Evolutionary conservation across 495 filamentous ascomycete genomes (phyloP).

Genomic region (Penicillium taxi): DNA sequence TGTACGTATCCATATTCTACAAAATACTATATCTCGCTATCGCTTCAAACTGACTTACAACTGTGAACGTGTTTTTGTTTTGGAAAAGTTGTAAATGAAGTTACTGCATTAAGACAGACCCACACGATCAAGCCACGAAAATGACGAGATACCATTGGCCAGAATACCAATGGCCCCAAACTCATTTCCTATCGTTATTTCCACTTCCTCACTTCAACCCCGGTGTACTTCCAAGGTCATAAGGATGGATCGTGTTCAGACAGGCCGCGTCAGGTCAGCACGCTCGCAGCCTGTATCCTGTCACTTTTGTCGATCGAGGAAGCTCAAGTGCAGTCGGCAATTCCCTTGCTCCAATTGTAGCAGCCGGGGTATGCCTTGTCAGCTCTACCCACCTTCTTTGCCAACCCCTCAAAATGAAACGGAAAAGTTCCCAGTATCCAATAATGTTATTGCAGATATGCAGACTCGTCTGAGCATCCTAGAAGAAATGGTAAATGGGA

Average conservation of each 20-base stretch:
- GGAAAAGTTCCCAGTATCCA: conserved; percentile 1
- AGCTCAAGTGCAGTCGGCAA: conserved; percentile 36
- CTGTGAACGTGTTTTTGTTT: no score
- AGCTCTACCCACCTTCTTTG: conserved; percentile 8
- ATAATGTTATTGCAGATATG: conserved; percentile 14
- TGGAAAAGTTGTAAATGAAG: no score
- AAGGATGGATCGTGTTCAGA: conserved; percentile 12
- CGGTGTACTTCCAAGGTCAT: neutral
- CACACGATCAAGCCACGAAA: no score
- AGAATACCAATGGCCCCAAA: conserved; percentile 12
- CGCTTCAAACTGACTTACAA: no score
- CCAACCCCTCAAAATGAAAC: neutral
- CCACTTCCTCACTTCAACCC: neutral
- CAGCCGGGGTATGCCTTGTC: conserved; percentile 28
- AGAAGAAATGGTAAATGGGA: conserved; percentile 19
- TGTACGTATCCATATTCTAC: no score
- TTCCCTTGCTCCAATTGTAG: conserved; percentile 38
- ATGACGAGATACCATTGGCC: no score
- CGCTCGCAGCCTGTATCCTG: conserved; percentile 30
- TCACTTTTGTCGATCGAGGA: conserved; percentile 38
- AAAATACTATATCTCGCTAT: no score
- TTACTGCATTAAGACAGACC: no score
- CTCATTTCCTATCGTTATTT: neutral
- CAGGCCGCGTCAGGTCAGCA: conserved; percentile 5
- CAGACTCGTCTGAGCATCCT: conserved; percentile 14